Conservation (phyloP, 2,329 filamentous ascomycete species). For the Coniella vitis region DNA sequence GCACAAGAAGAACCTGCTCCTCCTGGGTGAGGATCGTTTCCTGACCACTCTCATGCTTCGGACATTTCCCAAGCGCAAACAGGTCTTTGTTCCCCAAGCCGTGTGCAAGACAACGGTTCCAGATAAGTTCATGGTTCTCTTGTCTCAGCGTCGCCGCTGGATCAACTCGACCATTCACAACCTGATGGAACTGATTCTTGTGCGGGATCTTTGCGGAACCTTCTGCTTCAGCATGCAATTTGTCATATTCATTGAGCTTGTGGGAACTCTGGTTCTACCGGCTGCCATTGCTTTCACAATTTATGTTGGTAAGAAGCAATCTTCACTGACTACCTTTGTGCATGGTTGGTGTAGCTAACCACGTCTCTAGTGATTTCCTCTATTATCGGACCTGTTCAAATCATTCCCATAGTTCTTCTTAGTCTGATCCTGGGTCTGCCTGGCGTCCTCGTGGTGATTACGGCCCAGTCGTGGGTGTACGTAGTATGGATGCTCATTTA, state of each 20-base stretch:
- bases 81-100: conserved; percentile 95
- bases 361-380: conserved; percentile 65
- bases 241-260: conserved; percentile 88
- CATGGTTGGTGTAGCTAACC: conserved; percentile 4
- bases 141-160: conserved; percentile 94
- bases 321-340: background rate
- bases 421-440: conserved; percentile 90
- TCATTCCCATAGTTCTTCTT: conserved; percentile 85
- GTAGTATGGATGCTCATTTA: conserved; percentile 98
- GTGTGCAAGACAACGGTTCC: conserved; percentile 98
- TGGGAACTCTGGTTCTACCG: conserved; percentile 89
- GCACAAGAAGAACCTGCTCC: conserved; percentile 92
- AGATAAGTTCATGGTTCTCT: conserved; percentile 81
- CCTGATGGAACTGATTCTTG: conserved; percentile 92
- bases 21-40: conserved; percentile 91
- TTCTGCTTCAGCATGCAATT: conserved; percentile 99
- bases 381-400: conserved; percentile 71
- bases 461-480: conserved; percentile 87
- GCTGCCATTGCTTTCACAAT: conserved; percentile 96
- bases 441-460: conserved; percentile 83
- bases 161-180: conserved; percentile 99
- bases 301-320: conserved; percentile 70
- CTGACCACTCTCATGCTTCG: conserved; percentile 95
- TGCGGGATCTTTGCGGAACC: conserved; percentile 92
- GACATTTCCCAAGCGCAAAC: conserved; percentile 98